phyloP scores from a whole-genome alignment of 2,329 filamentous ascomycete species.

The Claviceps purpurea region DNA sequence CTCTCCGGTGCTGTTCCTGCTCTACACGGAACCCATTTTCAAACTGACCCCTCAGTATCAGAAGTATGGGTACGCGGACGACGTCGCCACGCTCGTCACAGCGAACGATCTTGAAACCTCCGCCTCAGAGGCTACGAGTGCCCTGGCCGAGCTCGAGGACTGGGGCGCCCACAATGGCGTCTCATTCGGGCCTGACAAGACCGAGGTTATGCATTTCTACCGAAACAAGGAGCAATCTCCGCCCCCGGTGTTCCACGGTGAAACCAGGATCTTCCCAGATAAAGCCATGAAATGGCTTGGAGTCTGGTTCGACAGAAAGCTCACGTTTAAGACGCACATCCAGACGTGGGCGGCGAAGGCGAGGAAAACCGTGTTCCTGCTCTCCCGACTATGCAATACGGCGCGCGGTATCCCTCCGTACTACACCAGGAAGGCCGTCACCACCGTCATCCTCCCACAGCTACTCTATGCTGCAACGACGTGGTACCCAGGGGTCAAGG shows the following conservation, averaged over 20 bases:
- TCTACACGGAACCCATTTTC: not conserved
- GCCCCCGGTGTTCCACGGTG: not conserved
- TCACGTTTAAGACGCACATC: slow-evolving; percentile 9
- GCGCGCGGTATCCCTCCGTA: not conserved
- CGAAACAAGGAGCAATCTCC: not conserved
- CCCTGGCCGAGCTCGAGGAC: slow-evolving; percentile 2
- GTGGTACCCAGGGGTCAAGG: not conserved
- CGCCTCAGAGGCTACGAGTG: no score
- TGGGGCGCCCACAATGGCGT: slow-evolving; percentile 10
- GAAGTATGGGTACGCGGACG: not conserved
- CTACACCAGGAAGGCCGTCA: not conserved
- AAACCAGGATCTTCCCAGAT: not conserved
- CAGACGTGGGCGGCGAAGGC: slow-evolving; percentile 9
- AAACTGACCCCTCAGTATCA: not conserved
- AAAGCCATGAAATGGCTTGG: slow-evolving; percentile 11
- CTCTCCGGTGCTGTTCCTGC: not conserved
- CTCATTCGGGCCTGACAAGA: slow-evolving; percentile 11
- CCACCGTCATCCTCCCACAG: not conserved
- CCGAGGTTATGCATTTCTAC: slow-evolving; percentile 12
- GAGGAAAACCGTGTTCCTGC: slow-evolving; percentile 2
- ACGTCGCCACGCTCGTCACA: not conserved
- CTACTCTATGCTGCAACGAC: not conserved
- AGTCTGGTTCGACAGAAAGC: slow-evolving; percentile 9
- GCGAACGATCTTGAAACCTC: no score
- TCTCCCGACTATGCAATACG: not conserved